Conservation (phyloP, 371 early-diverging fungal genomes). For the Mycotypha africana region DNA sequence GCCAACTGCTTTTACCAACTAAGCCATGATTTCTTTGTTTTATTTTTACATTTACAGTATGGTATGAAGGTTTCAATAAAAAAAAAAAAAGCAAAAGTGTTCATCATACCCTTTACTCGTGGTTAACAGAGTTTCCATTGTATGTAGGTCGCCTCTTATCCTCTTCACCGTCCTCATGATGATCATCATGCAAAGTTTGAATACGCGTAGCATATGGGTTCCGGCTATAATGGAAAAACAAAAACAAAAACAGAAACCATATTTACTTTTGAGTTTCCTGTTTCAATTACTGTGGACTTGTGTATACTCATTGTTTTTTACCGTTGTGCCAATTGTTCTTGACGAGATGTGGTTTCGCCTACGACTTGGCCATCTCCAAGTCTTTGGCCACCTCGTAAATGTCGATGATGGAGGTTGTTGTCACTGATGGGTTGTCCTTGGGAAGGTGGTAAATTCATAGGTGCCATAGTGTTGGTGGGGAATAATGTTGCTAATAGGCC, state of each 20-base stretch:
- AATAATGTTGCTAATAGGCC: slow-evolving; percentile 19
- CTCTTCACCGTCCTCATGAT: slow-evolving; percentile 9
- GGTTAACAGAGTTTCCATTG: slow-evolving; percentile 46
- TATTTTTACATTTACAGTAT: no score
- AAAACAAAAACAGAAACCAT: not conserved
- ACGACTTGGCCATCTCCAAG: slow-evolving; percentile 1
- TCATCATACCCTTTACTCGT: slow-evolving; percentile 39
- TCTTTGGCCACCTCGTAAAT: slow-evolving; percentile 18
- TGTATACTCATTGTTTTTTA: no score
- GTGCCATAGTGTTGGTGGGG: slow-evolving; percentile 9
- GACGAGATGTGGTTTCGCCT: no score
- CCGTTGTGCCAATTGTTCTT: no score
- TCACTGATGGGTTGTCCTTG: not conserved
- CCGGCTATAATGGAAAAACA: slow-evolving; percentile 3
- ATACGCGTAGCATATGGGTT: slow-evolving; percentile 20
- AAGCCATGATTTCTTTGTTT: no score
- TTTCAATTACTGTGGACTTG: no score
- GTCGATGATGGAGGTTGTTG: slow-evolving; percentile 6
- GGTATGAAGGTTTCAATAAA: no score
- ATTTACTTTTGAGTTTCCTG: no score
- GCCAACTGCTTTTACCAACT: no score
- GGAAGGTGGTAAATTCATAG: not conserved
- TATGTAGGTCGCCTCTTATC: slow-evolving; percentile 26
- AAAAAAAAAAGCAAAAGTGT: no score
- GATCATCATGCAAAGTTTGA: slow-evolving; percentile 18